These are phyloP conservation scores for Neocatenulostroma microsporum DNA, from an alignment of 2,329 filamentous ascomycete species.

Conservation along the genomic window DNA sequence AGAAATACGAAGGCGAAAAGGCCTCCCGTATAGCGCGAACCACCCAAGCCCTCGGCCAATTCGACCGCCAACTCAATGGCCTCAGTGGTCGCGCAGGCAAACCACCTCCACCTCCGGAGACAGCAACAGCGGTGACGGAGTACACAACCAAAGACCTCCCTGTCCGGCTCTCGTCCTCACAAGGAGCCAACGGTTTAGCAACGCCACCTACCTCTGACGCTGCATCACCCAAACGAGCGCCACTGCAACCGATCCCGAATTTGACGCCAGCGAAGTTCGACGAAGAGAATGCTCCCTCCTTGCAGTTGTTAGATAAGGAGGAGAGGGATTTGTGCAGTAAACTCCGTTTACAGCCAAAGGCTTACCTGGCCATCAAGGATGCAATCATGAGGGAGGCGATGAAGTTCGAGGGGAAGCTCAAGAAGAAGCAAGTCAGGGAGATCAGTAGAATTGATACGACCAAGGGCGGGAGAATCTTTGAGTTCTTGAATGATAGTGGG, in stretches of 20 bases:
- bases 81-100: slow-evolving; percentile 20
- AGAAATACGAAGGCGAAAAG: slow-evolving; percentile 91
- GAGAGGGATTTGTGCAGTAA: slow-evolving; percentile 81
- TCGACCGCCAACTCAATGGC: slow-evolving; percentile 24
- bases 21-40: slow-evolving; percentile 58
- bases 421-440: slow-evolving; percentile 88
- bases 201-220: slow-evolving; percentile 8
- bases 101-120: slow-evolving; percentile 19
- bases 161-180: slow-evolving; percentile 19
- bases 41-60: slow-evolving; percentile 23
- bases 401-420: slow-evolving; percentile 77
- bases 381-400: slow-evolving; percentile 83
- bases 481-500: slow-evolving; percentile 87
- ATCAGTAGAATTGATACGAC: slow-evolving; percentile 75
- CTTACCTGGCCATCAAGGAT: slow-evolving; percentile 91
- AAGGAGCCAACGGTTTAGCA: too few relatives aligned
- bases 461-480: slow-evolving; percentile 80
- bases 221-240: slow-evolving; percentile 18
- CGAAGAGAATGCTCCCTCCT: slow-evolving; percentile 68
- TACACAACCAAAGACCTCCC: slow-evolving; percentile 28
- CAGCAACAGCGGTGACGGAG: slow-evolving; percentile 23
- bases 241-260: slow-evolving; percentile 34
- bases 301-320: slow-evolving; percentile 76
- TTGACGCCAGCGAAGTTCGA: slow-evolving; percentile 59
- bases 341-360: slow-evolving; percentile 81